Conservation (phyloP, 495 filamentous ascomycete genomes). For the Penicillium ochrochloron region DNA sequence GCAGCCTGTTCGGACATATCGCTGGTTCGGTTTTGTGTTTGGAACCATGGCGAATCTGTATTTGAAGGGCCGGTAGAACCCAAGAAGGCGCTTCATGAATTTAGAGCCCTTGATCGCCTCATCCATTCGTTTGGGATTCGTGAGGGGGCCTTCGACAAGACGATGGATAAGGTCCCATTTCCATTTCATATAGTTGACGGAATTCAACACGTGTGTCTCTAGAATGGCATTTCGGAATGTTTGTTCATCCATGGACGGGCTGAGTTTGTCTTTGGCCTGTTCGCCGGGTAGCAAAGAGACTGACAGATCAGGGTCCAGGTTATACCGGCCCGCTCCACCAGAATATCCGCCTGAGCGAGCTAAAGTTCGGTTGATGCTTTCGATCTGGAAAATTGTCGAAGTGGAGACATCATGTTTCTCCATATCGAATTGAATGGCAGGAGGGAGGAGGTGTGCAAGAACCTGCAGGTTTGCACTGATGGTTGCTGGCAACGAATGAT, state of each 20-base stretch:
- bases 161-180: slow-evolving; percentile 91
- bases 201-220: slow-evolving; percentile 84
- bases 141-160: slow-evolving; percentile 90
- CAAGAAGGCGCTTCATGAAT: slow-evolving; percentile 91
- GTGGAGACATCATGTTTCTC: slow-evolving; percentile 80
- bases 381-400: slow-evolving; percentile 92
- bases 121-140: slow-evolving; percentile 89
- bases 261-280: slow-evolving; percentile 71
- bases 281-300: slow-evolving; percentile 54
- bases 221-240: slow-evolving; percentile 84
- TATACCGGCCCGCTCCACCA: slow-evolving; percentile 46
- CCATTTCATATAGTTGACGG: slow-evolving; percentile 90
- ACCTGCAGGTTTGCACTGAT: slow-evolving; percentile 83
- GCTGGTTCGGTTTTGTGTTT: slow-evolving; percentile 90
- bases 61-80: slow-evolving; percentile 96
- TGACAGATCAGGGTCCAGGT: slow-evolving; percentile 52
- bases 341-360: slow-evolving; percentile 68
- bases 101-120: slow-evolving; percentile 95
- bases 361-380: slow-evolving; percentile 92
- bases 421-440: slow-evolving; percentile 70
- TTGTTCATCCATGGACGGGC: slow-evolving; percentile 80
- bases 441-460: slow-evolving; percentile 77
- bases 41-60: slow-evolving; percentile 85
- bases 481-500: slow-evolving; percentile 75
- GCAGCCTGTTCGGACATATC: slow-evolving; percentile 89